Evolutionary conservation across 805 yeast species (phyloP).

Genomic region (Wickerhamiella alocasiicola): DNA sequence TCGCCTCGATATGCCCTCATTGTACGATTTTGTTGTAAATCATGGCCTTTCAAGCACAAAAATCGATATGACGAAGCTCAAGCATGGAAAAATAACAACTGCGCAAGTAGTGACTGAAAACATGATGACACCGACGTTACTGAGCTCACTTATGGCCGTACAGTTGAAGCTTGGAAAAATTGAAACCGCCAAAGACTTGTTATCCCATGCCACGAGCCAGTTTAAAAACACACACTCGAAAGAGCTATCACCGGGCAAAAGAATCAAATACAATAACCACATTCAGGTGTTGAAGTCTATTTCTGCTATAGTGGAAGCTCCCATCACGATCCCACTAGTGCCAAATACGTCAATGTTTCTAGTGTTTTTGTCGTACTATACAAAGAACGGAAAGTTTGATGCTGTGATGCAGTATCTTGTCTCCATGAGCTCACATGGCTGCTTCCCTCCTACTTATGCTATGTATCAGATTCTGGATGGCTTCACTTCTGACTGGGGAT

Average conservation of each 20-base stretch:
- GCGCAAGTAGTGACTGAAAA: neutral
- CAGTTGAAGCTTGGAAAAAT: neutral
- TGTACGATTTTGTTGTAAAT: conserved; percentile 1
- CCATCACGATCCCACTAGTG: conserved; percentile 10
- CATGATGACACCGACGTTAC: neutral
- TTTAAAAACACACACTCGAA: neutral
- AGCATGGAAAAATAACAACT: neutral
- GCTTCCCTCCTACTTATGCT: conserved; percentile 5
- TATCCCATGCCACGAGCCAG: neutral
- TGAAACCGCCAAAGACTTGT: neutral
- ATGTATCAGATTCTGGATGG: neutral
- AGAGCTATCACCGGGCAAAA: neutral
- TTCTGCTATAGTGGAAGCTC: neutral
- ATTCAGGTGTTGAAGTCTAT: neutral
- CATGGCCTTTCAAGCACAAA: neutral
- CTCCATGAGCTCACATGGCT: conserved; percentile 14
- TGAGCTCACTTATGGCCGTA: neutral
- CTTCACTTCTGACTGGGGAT: neutral
- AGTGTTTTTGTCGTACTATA: conserved; percentile 10
- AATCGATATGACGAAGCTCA: neutral
- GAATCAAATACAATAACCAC: neutral
- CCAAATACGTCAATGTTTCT: conserved; percentile 5
- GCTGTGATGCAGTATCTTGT: conserved; percentile 10
- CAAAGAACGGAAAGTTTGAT: conserved; percentile 2
- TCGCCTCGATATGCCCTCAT: neutral